Evolutionary conservation across 108 stramenopile species (phyloP).

Genomic region (Stephanodiscus minutulus): DNA sequence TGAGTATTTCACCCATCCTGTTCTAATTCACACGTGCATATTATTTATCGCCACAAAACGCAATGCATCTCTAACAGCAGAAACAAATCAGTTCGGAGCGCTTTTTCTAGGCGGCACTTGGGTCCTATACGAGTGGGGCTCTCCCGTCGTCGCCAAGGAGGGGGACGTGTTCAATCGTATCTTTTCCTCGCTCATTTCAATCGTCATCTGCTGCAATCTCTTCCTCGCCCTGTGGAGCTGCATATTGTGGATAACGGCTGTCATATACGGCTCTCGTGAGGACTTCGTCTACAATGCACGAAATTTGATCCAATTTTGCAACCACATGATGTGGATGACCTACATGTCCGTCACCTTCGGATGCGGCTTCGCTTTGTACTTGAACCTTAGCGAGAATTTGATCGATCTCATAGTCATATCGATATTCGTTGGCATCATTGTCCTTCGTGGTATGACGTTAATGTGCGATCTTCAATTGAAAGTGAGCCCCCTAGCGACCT

Average conservation of each 20-base stretch:
- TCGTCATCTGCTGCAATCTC: slow-evolving; percentile 3
- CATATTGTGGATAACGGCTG: not conserved
- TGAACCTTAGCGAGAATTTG: not conserved
- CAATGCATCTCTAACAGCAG: no score
- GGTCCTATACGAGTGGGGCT: slow-evolving; percentile 10
- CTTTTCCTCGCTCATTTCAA: not conserved
- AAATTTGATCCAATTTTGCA: not conserved
- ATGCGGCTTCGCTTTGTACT: not conserved
- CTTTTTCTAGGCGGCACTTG: not conserved
- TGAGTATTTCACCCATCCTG: no score
- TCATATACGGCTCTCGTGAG: not conserved
- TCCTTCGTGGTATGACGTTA: not conserved
- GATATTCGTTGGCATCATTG: not conserved
- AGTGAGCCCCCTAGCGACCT: not conserved
- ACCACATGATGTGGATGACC: slow-evolving; percentile 3
- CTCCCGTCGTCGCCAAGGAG: not conserved
- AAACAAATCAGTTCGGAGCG: not conserved
- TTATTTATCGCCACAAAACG: no score
- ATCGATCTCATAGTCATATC: not conserved
- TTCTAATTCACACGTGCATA: no score
- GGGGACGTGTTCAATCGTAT: not conserved
- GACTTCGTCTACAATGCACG: not conserved
- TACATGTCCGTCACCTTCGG: not conserved
- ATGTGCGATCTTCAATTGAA: not conserved
- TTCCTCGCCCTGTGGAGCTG: not conserved